Conservation (phyloP, 805 yeast genomes). For the Teunomyces barrocoloradensis region DNA sequence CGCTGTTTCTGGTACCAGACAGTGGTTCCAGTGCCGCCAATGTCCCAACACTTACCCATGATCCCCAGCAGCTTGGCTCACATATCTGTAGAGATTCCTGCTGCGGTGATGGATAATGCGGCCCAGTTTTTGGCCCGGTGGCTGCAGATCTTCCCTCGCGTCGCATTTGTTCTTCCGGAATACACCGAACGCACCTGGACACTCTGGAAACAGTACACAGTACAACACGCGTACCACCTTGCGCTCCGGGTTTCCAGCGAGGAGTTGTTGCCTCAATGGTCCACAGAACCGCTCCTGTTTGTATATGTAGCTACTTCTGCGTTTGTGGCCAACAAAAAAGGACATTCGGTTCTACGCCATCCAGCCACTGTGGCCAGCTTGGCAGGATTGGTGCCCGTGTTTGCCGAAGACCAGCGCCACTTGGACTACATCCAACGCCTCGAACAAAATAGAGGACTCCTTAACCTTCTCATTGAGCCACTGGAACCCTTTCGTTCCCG, state of each 20-base stretch:
- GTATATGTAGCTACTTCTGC: conserved; percentile 1
- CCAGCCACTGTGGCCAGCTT: background rate
- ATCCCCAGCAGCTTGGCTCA: background rate
- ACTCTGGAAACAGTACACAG: background rate
- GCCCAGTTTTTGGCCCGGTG: background rate
- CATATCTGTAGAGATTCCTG: background rate
- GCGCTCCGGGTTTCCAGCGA: background rate
- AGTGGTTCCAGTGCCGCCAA: background rate
- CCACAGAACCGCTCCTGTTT: background rate
- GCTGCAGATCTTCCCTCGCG: background rate
- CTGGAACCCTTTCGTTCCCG: conserved; percentile 66
- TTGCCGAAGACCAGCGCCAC: background rate
- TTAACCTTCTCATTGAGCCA: conserved; percentile 44
- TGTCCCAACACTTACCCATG: background rate
- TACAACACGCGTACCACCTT: background rate
- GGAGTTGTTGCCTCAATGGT: background rate
- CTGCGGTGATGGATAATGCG: background rate
- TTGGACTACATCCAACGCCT: background rate
- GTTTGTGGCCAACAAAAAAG: background rate
- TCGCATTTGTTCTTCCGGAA: background rate
- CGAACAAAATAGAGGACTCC: background rate
- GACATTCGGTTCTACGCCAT: background rate
- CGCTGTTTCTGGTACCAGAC: background rate
- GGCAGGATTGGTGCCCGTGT: background rate
- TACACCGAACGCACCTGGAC: background rate